phyloP scores from a whole-genome alignment of 805 yeast genomes.

The Myxozyma mucilagina region DNA sequence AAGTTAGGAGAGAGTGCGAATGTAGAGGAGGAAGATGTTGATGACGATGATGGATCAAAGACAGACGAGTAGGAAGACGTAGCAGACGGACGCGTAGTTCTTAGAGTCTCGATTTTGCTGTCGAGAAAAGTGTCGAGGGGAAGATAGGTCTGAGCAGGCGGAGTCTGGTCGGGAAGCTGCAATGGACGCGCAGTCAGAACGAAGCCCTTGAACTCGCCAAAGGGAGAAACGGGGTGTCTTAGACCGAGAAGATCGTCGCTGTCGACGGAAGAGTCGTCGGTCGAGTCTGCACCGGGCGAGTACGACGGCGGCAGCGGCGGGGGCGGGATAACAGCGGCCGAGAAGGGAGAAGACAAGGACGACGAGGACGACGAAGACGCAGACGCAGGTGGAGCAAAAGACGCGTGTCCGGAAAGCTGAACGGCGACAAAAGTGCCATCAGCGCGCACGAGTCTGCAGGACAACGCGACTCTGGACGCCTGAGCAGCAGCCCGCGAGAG shows the following conservation, averaged over 20 bases:
- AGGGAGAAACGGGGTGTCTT: background rate
- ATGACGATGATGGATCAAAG: too few relatives aligned
- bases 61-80: too few relatives aligned
- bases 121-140: conserved; percentile 30
- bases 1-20: background rate
- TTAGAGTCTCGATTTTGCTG: conserved; percentile 26
- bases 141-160: background rate
- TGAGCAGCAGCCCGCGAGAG: conserved; percentile 19
- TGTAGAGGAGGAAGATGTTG: background rate
- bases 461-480: conserved; percentile 6
- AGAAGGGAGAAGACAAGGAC: background rate
- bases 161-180: background rate
- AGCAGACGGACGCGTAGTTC: conserved; percentile 11
- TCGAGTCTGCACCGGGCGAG: conserved; percentile 10
- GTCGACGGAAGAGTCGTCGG: conserved; percentile 7
- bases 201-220: conserved; percentile 26
- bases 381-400: background rate
- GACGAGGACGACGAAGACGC: background rate
- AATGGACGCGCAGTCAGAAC: conserved; percentile 30
- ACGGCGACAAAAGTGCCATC: conserved; percentile 12
- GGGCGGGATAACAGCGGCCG: background rate
- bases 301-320: background rate
- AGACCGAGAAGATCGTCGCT: conserved; percentile 3
- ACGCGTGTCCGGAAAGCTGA: conserved; percentile 22
- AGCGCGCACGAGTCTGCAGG: conserved; percentile 11